These are phyloP conservation scores for Fusarium austroafricanum DNA, from an alignment of 2,329 filamentous ascomycete genomes.

Conservation along the genomic window DNA sequence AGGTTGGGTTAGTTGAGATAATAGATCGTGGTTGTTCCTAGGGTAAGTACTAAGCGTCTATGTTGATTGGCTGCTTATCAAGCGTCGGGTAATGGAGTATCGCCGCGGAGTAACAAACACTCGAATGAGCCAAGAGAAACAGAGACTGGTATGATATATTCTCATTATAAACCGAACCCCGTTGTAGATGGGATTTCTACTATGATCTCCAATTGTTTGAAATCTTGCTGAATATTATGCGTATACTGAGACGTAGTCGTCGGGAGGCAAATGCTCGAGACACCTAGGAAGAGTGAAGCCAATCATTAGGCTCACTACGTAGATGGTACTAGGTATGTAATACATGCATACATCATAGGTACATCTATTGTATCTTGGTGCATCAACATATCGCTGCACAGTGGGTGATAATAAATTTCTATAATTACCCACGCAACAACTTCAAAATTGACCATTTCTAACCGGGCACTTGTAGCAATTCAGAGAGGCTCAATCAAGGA, in stretches of 20 bases:
- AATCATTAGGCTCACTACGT: background rate
- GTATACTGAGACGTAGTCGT: no score
- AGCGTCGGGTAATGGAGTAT: conserved; percentile 10
- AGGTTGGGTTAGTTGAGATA: conserved; percentile 6
- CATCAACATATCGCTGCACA: background rate
- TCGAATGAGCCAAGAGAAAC: background rate
- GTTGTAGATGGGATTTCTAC: background rate
- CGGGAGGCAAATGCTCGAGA: background rate
- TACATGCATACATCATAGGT: no score
- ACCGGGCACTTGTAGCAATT: no score
- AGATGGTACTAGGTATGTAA: background rate
- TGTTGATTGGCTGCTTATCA: conserved; percentile 41
- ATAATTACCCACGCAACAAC: background rate
- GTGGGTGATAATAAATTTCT: background rate
- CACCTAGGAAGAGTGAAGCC: background rate
- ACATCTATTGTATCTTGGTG: no score
- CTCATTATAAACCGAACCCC: background rate
- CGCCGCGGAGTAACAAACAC: conserved; percentile 9
- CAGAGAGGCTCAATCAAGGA: background rate
- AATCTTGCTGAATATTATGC: background rate
- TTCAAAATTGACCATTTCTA: background rate
- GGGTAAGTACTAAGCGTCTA: conserved; percentile 38
- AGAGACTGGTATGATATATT: background rate
- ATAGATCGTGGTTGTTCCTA: conserved; percentile 11
- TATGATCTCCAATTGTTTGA: background rate